Evolutionary conservation across 1,139 yeast species (phyloP).

Genomic region (Citeromyces hawaiiensis): DNA sequence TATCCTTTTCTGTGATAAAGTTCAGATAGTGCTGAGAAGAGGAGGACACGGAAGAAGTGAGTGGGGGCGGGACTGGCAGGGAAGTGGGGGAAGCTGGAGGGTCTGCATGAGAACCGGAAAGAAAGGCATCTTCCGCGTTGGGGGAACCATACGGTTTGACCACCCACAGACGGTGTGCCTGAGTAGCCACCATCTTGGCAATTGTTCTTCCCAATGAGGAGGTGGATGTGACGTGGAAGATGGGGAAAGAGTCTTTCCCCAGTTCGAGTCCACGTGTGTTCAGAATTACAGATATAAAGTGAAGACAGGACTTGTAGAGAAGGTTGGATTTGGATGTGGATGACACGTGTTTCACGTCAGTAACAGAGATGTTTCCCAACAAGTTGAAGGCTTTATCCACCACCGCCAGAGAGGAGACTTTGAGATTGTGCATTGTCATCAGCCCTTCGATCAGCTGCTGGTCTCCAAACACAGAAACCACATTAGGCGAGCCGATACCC

Average conservation of each 20-base stretch:
- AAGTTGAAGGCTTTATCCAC: conserved; percentile 65
- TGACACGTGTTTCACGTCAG: conserved; percentile 82
- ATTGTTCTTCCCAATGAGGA: conserved; percentile 79
- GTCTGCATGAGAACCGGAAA: conserved; percentile 4
- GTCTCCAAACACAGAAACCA: conserved; percentile 75
- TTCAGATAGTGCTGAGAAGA: conserved; percentile 7
- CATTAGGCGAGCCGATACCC: conserved; percentile 55
- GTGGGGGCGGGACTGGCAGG: not conserved
- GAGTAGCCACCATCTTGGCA: conserved; percentile 91
- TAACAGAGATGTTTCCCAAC: conserved; percentile 85
- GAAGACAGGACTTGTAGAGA: conserved; percentile 71
- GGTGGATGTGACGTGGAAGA: conserved; percentile 75
- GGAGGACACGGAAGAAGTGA: conserved; percentile 5
- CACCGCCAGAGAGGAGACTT: conserved; percentile 89
- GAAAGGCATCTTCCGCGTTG: conserved; percentile 1
- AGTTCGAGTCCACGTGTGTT: conserved; percentile 84
- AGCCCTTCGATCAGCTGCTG: conserved; percentile 79
- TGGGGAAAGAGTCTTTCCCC: conserved; percentile 94
- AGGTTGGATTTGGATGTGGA: conserved; percentile 75
- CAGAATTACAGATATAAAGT: conserved; percentile 75
- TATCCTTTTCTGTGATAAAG: conserved; percentile 9
- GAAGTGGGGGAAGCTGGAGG: conserved; percentile 4
- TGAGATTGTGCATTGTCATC: conserved; percentile 68
- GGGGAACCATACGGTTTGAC: conserved; percentile 36
- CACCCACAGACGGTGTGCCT: conserved; percentile 87